A percentile compares a stretch with the other conserved stretches of the same genome.
These are phyloP conservation scores for Thielaviopsis ethacetica DNA, from an alignment of 2,329 filamentous ascomycete genomes.

Conservation along the genomic window DNA sequence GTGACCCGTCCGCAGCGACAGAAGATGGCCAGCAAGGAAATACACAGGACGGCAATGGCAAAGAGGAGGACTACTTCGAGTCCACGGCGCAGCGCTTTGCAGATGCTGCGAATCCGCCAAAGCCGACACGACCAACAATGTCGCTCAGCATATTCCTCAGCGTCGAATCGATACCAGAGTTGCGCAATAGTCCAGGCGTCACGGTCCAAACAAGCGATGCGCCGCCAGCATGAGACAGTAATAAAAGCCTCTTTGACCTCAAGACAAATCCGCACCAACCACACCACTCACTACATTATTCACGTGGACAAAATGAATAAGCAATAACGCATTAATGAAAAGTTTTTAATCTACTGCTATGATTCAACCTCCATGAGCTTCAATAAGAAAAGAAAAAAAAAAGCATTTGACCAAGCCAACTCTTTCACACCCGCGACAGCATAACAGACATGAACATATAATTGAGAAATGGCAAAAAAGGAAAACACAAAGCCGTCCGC, in stretches of 20 bases:
- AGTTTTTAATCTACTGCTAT: neutral
- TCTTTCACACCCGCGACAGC: neutral
- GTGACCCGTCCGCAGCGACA: neutral
- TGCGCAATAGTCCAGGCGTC: slow-evolving; percentile 32
- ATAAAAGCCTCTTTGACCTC: neutral
- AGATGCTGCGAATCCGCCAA: slow-evolving; percentile 31
- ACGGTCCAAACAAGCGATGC: slow-evolving; percentile 30
- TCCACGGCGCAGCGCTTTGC: slow-evolving; percentile 39
- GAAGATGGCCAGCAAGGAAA: neutral
- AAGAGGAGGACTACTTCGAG: slow-evolving; percentile 34
- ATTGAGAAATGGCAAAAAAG: neutral
- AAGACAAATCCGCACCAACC: neutral
- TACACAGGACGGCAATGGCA: slow-evolving; percentile 7
- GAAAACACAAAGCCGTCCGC: neutral
- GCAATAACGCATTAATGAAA: neutral
- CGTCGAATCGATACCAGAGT: slow-evolving; percentile 32
- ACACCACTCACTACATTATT: neutral
- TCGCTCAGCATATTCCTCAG: slow-evolving; percentile 47
- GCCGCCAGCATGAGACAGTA: slow-evolving; percentile 9
- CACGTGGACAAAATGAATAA: neutral
- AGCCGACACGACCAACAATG: slow-evolving; percentile 29
- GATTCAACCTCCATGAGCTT: neutral
- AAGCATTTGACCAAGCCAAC: neutral
- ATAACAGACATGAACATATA: neutral
- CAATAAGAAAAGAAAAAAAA: neutral